Evolutionary conservation across 352 stramenopile genomes (phyloP), one percentile per base, ranked within the genome.

Genomic region (Saprolegnia parasitica): DNA sequence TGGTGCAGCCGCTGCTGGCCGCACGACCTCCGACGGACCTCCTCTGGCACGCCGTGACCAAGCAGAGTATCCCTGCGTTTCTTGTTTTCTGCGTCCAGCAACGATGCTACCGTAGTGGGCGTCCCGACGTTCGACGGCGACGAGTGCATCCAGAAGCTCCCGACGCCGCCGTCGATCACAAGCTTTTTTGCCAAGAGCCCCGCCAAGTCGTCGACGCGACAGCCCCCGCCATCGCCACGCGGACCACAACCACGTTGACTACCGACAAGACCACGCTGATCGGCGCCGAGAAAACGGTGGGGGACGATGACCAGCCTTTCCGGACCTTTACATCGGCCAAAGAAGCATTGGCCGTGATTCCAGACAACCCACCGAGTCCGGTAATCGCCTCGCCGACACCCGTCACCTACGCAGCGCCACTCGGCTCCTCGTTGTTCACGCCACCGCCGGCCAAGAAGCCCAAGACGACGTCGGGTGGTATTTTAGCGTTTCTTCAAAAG

Each of bases 31-130:
- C 65, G 0, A 68, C 70, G 2, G 84, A 90, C 24, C 72, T 96
- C n/a, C 80, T 81, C 35, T 92, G 77, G 75, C 76, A 96, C 57
- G 78, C 88, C 5, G 88, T 96, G 1, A 86, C 93, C 62, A 88
- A 87, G 66, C 78, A 78, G 77, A 72, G 84, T 90, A 61, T 9
- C 61, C 67, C n/a, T 35, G 21, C 20, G 16, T 39, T 40, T 6
- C 46, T 54, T 46, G 49, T n/a, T n/a, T n/a, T 49, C 23, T 35
- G 55, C 23, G 15, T 57, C 24, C 9, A 52, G 26, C 50, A 26
- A 46, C 35, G 29, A 35, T 5, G 5, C 29, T 35, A 2, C 29
- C 62, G 45, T 47, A 93, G 86, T 93, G 54, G 84, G 86, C 9
- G 86, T 78, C 23, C 88, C 77, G 47, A 82, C 88, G 67, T 92